Percentiles rank a stretch among this genome's conserved stretches.
Evolutionary conservation across 306 rosid genomes (phyloP).

Genomic region (Fagus crenata): DNA sequence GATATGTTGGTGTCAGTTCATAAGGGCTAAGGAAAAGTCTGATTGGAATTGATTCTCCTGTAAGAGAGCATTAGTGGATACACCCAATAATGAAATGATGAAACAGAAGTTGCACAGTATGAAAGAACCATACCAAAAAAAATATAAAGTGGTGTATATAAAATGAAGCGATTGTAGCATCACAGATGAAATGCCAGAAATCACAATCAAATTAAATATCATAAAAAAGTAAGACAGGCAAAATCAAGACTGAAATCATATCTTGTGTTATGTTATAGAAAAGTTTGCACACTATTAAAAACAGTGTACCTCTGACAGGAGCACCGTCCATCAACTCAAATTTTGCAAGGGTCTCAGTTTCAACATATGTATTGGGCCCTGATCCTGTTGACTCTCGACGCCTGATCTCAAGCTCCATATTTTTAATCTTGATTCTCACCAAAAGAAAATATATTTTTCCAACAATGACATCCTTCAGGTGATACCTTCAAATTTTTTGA

Average conservation of each 20-base stretch:
- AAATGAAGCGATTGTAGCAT: too few species aligned
- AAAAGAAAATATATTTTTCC: conserved; percentile 97
- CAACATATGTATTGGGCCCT: conserved; percentile 93
- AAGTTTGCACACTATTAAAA: not conserved
- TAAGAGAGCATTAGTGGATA: conserved; percentile 15
- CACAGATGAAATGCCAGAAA: too few species aligned
- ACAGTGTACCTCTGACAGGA: conserved; percentile 87
- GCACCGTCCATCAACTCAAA: conserved; percentile 99
- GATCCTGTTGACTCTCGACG: conserved; percentile 98
- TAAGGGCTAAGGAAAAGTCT: conserved; percentile 96
- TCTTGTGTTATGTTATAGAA: not conserved
- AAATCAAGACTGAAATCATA: not conserved
- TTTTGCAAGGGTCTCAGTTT: conserved; percentile 97
- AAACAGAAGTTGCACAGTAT: not conserved
- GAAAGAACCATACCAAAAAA: not conserved
- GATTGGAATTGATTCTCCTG: conserved; percentile 98
- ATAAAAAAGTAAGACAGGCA: too few species aligned
- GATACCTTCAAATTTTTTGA: conserved; percentile 63
- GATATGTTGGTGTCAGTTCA: conserved; percentile 93
- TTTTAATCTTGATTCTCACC: conserved; percentile 96
- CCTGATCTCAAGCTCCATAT: conserved; percentile 97
- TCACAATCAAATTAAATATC: too few species aligned
- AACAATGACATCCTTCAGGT: conserved; percentile 87
- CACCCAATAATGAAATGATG: not conserved
- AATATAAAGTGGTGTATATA: too few species aligned